These are phyloP conservation scores for Diaporthe sp. DNA, from an alignment of 2,329 filamentous ascomycete genomes.

Conservation along the genomic window DNA sequence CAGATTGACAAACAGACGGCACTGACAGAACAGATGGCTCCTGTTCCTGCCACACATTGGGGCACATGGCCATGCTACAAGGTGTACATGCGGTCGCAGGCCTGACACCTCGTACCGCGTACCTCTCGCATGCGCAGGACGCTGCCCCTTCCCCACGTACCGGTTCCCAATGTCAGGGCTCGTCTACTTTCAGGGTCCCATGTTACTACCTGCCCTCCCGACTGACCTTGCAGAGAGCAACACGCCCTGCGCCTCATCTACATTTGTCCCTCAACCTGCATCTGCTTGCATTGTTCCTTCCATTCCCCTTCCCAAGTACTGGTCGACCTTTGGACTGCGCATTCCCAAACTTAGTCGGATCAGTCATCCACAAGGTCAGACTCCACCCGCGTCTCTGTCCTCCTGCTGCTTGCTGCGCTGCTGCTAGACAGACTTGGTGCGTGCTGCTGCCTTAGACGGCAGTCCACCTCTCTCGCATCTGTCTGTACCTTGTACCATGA, in stretches of 20 bases:
- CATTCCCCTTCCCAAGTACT: slow-evolving; percentile 29
- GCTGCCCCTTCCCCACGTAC: slow-evolving; percentile 32
- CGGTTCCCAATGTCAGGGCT: slow-evolving; percentile 25
- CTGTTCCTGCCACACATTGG: slow-evolving; percentile 13
- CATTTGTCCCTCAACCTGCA: slow-evolving; percentile 37
- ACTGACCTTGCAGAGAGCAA: slow-evolving; percentile 34
- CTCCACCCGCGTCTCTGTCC: slow-evolving; percentile 34
- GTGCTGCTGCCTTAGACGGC: slow-evolving; percentile 38
- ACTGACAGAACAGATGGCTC: slow-evolving; percentile 5
- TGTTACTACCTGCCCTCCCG: slow-evolving; percentile 36
- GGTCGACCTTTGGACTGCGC: slow-evolving; percentile 33
- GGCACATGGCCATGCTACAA: slow-evolving; percentile 27
- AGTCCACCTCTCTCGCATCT: slow-evolving; percentile 33
- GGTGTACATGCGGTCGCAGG: slow-evolving; percentile 29
- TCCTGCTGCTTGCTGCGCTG: slow-evolving; percentile 25
- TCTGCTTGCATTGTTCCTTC: slow-evolving; percentile 32
- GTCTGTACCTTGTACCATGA: slow-evolving; percentile 34
- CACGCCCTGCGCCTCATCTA: slow-evolving; percentile 39
- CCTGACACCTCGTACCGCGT: slow-evolving; percentile 35
- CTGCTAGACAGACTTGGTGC: slow-evolving; percentile 14
- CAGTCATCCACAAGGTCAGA: slow-evolving; percentile 40
- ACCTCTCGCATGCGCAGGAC: slow-evolving; percentile 20
- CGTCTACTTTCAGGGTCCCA: slow-evolving; percentile 36
- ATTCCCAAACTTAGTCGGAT: slow-evolving; percentile 35
- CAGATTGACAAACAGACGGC: slow-evolving; percentile 1